Evolutionary conservation across 352 stramenopile species (phyloP).

Genomic region (Phytophthora aleatoria): DNA sequence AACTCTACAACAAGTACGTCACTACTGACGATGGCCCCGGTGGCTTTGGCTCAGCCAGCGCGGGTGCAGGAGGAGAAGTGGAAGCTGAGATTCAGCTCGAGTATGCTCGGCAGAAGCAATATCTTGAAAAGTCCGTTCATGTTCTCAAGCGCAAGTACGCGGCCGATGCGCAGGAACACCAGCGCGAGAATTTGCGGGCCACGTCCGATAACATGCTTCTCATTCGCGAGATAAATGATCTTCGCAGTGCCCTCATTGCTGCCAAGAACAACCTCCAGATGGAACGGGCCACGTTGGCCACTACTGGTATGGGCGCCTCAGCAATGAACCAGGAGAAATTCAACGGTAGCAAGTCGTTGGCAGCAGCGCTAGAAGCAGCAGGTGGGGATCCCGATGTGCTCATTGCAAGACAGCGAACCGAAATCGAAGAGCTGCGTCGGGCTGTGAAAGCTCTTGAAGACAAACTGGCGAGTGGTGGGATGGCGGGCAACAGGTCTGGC

Average conservation of each 20-base stretch:
- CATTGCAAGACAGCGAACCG: constrained; percentile 55
- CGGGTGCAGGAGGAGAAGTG: constrained; percentile 45
- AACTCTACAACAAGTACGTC: constrained; percentile 80
- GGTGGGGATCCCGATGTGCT: constrained; percentile 58
- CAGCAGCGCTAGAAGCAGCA: constrained; percentile 23
- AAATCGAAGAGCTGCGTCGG: constrained; percentile 82
- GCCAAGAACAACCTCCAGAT: constrained; percentile 85
- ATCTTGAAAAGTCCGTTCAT: constrained; percentile 92
- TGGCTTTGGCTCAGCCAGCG: constrained; percentile 19
- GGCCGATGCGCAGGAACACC: constrained; percentile 71
- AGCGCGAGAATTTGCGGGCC: constrained; percentile 63
- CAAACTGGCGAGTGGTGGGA: constrained; percentile 40
- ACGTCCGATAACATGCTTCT: constrained; percentile 90
- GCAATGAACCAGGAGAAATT: constrained; percentile 34
- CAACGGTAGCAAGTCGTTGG: constrained; percentile 24
- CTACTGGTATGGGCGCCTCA: constrained; percentile 20
- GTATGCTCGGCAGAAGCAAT: constrained; percentile 92
- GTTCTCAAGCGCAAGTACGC: constrained; percentile 89
- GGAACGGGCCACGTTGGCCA: constrained; percentile 55
- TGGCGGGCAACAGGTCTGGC: constrained; percentile 12
- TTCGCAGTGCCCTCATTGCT: constrained; percentile 74
- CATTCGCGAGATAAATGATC: constrained; percentile 93
- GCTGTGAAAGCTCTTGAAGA: constrained; percentile 80
- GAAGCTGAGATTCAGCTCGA: constrained; percentile 80
- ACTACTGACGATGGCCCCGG: constrained; percentile 34